Evolutionary conservation across 2,329 filamentous ascomycete species (phyloP).

Genomic region (Dryadomyces quercivorus): DNA sequence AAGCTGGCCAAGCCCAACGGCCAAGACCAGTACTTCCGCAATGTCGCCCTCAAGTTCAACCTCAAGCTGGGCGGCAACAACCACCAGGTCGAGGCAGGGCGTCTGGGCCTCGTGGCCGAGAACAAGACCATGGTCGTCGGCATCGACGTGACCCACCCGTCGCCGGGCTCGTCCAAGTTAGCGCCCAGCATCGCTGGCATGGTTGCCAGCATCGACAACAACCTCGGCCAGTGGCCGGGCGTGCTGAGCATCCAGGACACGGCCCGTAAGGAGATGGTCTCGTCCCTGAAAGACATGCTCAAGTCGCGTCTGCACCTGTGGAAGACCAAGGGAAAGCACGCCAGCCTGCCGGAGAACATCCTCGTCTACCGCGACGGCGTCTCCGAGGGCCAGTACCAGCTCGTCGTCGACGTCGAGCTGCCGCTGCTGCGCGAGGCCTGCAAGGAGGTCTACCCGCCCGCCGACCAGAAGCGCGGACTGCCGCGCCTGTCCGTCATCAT

Average conservation of each 20-base stretch:
- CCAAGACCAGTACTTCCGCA: constrained; percentile 44
- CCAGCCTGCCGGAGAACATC: constrained; percentile 54
- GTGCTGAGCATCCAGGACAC: constrained; percentile 46
- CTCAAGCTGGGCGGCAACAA: constrained; percentile 66
- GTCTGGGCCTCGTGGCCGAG: constrained; percentile 37
- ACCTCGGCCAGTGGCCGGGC: constrained; percentile 69
- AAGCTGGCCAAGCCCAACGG: constrained; percentile 22
- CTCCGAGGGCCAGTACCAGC: constrained; percentile 69
- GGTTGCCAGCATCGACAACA: constrained; percentile 59
- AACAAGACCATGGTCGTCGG: constrained; percentile 77
- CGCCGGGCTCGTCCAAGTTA: constrained; percentile 20
- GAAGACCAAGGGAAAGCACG: constrained; percentile 38
- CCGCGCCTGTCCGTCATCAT: constrained; percentile 62
- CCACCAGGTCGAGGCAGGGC: constrained; percentile 51
- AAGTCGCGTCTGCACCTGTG: constrained; percentile 52
- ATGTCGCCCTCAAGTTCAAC: constrained; percentile 69
- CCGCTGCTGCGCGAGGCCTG: constrained; percentile 20
- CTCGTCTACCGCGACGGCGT: constrained; percentile 84
- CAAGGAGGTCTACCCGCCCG: constrained; percentile 4
- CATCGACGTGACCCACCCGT: constrained; percentile 73
- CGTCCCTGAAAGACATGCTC: constrained; percentile 39
- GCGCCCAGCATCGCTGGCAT: constrained; percentile 66
- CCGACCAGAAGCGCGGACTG: constrained; percentile 6
- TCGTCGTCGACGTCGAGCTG: constrained; percentile 58
- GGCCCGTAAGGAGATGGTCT: constrained; percentile 60